phyloP scores from a whole-genome alignment of 2,329 filamentous ascomycete genomes.

The Monilinia aucupariae region DNA sequence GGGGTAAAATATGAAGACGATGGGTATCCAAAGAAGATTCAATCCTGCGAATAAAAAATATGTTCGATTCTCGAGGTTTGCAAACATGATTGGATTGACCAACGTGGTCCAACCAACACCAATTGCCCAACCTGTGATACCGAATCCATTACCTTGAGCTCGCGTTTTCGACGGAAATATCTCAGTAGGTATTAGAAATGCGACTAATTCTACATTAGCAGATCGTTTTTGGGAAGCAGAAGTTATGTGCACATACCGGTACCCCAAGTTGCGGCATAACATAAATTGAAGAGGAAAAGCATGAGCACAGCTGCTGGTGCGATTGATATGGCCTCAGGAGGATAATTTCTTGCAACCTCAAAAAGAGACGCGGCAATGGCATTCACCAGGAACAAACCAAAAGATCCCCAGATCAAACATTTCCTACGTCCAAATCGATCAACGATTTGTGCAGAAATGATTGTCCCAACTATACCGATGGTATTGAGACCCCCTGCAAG shows the following conservation, averaged over 20 bases:
- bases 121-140: constrained; percentile 54
- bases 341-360: constrained; percentile 34
- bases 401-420: constrained; percentile 57
- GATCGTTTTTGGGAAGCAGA: neutral
- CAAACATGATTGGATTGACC: constrained; percentile 49
- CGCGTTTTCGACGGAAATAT: constrained; percentile 52
- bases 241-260: constrained; percentile 26
- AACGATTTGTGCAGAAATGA: constrained; percentile 50
- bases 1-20: constrained; percentile 46
- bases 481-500: constrained; percentile 48
- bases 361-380: constrained; percentile 42
- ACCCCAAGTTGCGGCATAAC: constrained; percentile 47
- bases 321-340: constrained; percentile 37
- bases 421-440: constrained; percentile 63
- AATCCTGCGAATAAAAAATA: constrained; percentile 49
- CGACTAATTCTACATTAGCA: constrained; percentile 30
- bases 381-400: constrained; percentile 46
- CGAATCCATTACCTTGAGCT: constrained; percentile 55
- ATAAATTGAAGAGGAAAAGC: constrained; percentile 48
- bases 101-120: constrained; percentile 50
- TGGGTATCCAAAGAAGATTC: constrained; percentile 46
- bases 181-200: constrained; percentile 48
- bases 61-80: constrained; percentile 42
- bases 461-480: constrained; percentile 47
- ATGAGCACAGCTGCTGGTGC: constrained; percentile 46